Percentiles rank a stretch among this genome's conserved stretches.
phyloP scores from a whole-genome alignment of 345 rosid genomes.

The Moricandia moricandioides region DNA sequence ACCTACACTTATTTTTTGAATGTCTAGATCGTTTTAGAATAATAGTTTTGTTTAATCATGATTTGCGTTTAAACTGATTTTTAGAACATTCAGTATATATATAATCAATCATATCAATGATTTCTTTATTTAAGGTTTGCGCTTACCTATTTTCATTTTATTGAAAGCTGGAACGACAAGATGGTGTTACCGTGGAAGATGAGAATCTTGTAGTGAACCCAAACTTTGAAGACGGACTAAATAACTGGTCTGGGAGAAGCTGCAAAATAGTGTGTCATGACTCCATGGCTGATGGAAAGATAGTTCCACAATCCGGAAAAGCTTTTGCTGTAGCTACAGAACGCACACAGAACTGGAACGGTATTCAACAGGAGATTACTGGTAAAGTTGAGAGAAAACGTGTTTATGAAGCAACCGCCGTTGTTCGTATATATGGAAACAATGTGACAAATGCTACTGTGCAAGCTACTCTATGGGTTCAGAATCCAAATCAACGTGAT shows the following conservation, averaged over 20 bases:
- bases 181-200: slow-evolving; percentile 37
- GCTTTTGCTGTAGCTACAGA: slow-evolving; percentile 69
- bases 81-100: no score
- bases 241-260: slow-evolving; percentile 85
- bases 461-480: slow-evolving; percentile 73
- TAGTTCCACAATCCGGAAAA: slow-evolving; percentile 65
- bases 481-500: slow-evolving; percentile 62
- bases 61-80: no score
- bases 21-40: no score
- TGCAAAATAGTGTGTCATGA: slow-evolving; percentile 70
- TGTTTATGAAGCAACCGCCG: slow-evolving; percentile 60
- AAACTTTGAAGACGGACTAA: slow-evolving; percentile 70
- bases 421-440: slow-evolving; percentile 68
- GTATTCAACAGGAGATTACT: slow-evolving; percentile 83
- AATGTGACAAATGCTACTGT: slow-evolving; percentile 52
- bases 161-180: slow-evolving; percentile 27
- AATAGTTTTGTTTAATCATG: no score
- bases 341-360: slow-evolving; percentile 80
- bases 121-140: not conserved
- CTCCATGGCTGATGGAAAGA: slow-evolving; percentile 73
- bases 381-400: slow-evolving; percentile 67
- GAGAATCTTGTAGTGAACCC: slow-evolving; percentile 69
- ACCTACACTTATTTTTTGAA: no score
- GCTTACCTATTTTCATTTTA: not conserved
- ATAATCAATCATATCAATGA: not conserved